A percentile compares a stretch with the other conserved stretches of the same genome.
Conservation (phyloP, 75 land plant genomes). For the Pinus albicaulis region DNA sequence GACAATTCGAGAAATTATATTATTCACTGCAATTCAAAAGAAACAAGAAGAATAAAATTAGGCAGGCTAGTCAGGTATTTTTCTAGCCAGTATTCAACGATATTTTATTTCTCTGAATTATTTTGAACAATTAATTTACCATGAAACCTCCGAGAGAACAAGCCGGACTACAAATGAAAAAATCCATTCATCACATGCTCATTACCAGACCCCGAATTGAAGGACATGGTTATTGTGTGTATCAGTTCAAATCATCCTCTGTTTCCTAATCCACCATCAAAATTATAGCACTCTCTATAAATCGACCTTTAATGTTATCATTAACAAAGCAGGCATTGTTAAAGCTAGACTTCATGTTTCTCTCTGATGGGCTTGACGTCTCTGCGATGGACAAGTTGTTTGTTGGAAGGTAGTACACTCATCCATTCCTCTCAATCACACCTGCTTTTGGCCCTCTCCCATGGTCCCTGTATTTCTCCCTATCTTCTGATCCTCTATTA, state of each 20-base stretch:
- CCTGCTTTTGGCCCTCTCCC: too few relatives aligned
- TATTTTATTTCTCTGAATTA: background rate
- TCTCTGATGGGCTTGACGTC: too few relatives aligned
- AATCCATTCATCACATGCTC: background rate
- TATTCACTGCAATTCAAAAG: background rate
- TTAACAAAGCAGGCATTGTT: background rate
- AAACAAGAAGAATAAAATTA: background rate
- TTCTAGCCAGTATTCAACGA: background rate
- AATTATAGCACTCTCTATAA: background rate
- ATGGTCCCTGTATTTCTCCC: too few relatives aligned
- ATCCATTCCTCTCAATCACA: too few relatives aligned
- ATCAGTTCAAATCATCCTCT: background rate
- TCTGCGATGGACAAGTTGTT: too few relatives aligned
- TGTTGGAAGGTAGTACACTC: too few relatives aligned
- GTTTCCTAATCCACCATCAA: background rate
- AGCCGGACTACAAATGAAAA: background rate
- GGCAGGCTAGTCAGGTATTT: too few relatives aligned
- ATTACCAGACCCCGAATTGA: background rate
- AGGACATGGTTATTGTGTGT: slow-evolving; percentile 2
- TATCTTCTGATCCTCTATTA: too few relatives aligned
- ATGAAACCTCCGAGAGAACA: background rate
- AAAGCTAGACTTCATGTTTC: too few relatives aligned
- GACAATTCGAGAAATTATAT: too few relatives aligned
- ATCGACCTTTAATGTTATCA: background rate
- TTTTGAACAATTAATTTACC: too few relatives aligned